phyloP scores from a whole-genome alignment of 2,329 filamentous ascomycete genomes.

The Diaporthe helianthi region DNA sequence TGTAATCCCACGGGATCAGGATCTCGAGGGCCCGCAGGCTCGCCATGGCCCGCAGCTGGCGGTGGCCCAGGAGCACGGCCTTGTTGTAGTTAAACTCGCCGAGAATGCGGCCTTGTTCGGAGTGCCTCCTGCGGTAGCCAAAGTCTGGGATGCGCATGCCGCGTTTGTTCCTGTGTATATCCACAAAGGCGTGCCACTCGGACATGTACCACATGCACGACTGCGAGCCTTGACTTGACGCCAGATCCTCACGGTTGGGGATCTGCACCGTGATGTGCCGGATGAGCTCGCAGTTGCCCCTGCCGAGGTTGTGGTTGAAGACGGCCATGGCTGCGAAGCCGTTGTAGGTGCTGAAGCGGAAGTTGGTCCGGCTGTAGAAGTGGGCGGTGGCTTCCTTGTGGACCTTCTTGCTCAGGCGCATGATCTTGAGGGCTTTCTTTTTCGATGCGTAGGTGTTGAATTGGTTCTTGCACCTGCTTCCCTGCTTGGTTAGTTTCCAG shows the following conservation, averaged over 20 bases:
- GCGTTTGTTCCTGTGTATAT: not conserved
- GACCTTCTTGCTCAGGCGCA: not conserved
- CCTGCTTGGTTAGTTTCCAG: rapidly evolving
- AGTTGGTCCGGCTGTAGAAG: not conserved
- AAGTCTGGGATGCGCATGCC: not conserved
- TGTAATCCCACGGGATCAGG: not conserved
- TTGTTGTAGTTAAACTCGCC: not conserved
- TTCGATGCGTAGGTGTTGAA: not conserved
- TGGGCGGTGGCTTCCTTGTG: not conserved
- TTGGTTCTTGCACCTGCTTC: not conserved
- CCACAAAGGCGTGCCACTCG: not conserved
- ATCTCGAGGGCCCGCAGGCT: not conserved
- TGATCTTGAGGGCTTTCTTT: not conserved
- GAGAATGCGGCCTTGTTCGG: not conserved
- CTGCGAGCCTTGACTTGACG: too few relatives aligned
- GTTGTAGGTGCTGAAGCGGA: not conserved
- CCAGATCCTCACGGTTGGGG: not conserved
- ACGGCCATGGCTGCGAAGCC: not conserved
- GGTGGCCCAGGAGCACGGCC: not conserved
- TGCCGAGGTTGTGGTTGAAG: not conserved
- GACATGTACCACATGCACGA: not conserved
- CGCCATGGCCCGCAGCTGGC: not conserved
- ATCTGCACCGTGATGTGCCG: not conserved
- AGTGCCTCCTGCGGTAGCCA: not conserved
- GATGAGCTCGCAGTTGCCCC: not conserved